Conservation (phyloP, 176 grass and related monocot genomes). For the Carex pumila region DNA sequence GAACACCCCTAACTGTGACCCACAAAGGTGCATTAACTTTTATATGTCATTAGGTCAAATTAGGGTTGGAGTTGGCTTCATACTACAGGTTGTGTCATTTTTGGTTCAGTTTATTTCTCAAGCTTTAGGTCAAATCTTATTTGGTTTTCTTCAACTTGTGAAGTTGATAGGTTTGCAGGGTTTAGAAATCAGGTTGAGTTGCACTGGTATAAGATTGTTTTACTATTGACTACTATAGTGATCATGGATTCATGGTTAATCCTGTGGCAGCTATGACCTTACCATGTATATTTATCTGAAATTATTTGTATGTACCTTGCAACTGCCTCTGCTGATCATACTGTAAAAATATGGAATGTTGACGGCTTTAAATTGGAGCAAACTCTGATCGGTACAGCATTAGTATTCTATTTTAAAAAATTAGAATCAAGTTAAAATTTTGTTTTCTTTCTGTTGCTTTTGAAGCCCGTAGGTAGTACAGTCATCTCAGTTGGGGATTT, state of each 20-base stretch:
- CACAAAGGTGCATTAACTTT: slow-evolving; percentile 42
- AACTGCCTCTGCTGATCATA: slow-evolving; percentile 76
- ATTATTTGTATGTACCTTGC: slow-evolving; percentile 69
- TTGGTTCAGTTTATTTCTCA: not conserved
- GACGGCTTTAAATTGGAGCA: slow-evolving; percentile 92
- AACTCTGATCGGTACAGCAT: slow-evolving; percentile 51
- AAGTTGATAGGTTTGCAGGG: not conserved
- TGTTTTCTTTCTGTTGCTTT: not conserved
- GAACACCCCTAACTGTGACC: too few relatives aligned
- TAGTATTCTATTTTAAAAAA: slow-evolving; percentile 8
- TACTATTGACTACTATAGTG: not conserved
- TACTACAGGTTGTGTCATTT: not conserved
- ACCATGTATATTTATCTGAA: too few relatives aligned
- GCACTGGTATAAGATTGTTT: not conserved
- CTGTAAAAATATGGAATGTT: slow-evolving; percentile 97
- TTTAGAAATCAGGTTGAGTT: not conserved
- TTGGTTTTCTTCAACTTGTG: not conserved
- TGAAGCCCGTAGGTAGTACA: not conserved
- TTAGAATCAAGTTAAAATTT: not conserved
- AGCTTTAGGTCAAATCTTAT: not conserved
- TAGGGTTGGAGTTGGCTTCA: not conserved
- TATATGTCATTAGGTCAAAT: not conserved
- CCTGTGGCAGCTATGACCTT: too few relatives aligned
- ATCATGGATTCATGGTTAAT: not conserved
- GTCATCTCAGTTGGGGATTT: not conserved